Conservation (phyloP, 208 protist genomes). For the Kentomonas sorsogonicus region DNA sequence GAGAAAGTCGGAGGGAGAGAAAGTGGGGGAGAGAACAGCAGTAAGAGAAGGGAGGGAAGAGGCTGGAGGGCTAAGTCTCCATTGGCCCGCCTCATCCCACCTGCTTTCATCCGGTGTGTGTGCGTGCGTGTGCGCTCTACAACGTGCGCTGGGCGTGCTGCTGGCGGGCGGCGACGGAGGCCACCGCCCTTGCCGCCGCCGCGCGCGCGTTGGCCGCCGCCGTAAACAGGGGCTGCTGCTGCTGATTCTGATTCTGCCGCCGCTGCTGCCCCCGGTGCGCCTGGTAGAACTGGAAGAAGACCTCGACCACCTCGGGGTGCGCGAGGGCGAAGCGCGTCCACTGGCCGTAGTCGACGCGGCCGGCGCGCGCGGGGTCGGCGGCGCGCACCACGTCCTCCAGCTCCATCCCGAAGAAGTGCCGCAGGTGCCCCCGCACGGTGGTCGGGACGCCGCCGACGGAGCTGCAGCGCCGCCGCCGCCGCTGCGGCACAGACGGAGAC, state of each 20-base stretch:
- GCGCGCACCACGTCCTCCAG: slow-evolving; percentile 32
- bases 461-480: slow-evolving; percentile 6
- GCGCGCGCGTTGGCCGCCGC: neutral
- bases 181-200: neutral
- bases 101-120: no score
- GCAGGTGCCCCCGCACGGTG: slow-evolving; percentile 11
- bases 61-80: no score
- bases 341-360: slow-evolving; percentile 39
- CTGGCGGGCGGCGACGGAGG: no score
- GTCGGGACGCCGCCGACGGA: neutral
- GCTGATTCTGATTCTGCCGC: slow-evolving; percentile 1
- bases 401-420: slow-evolving; percentile 4
- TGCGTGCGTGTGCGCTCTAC: no score
- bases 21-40: no score
- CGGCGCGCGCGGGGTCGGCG: slow-evolving; percentile 48
- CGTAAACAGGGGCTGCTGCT: neutral
- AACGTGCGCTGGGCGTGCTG: no score
- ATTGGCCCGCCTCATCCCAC: no score
- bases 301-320: slow-evolving; percentile 28
- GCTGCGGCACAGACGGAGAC: slow-evolving; percentile 7
- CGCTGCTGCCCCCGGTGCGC: neutral
- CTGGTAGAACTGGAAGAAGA: neutral
- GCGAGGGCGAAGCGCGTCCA: slow-evolving; percentile 43
- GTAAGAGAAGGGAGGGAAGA: no score
- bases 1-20: no score